Evolutionary conservation across 1,284 basidiomycete species (phyloP).

Genomic region (Malassezia obtusa): DNA sequence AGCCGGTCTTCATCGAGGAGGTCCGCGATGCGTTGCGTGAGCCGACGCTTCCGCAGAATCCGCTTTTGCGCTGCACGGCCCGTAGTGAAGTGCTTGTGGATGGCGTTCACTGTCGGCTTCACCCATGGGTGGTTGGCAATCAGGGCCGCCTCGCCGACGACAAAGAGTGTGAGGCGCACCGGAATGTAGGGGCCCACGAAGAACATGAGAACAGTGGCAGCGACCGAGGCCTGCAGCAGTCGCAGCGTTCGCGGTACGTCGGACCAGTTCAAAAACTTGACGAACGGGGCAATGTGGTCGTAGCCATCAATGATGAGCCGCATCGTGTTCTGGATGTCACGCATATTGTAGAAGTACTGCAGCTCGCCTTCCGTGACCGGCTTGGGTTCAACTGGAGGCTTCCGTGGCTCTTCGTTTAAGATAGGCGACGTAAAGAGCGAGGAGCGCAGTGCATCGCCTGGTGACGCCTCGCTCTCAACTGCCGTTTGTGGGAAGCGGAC

Average conservation of each 20-base stretch:
- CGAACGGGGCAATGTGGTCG: slow-evolving; percentile 35
- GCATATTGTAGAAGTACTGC: slow-evolving; percentile 42
- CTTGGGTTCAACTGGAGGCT: slow-evolving; percentile 31
- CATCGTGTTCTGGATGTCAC: slow-evolving; percentile 49
- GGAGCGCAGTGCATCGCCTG: slow-evolving; percentile 14
- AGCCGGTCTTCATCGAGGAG: slow-evolving; percentile 38
- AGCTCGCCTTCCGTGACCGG: slow-evolving; percentile 42
- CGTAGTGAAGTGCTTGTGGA: slow-evolving; percentile 21
- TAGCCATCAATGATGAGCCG: slow-evolving; percentile 44
- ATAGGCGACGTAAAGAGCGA: slow-evolving; percentile 12
- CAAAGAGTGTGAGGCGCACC: slow-evolving; percentile 30
- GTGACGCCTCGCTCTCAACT: slow-evolving; percentile 20
- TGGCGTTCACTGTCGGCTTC: slow-evolving; percentile 31
- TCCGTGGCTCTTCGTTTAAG: slow-evolving; percentile 21
- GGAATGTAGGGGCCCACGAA: slow-evolving; percentile 40
- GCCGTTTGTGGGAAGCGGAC: slow-evolving; percentile 21
- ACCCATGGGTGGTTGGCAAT: slow-evolving; percentile 43
- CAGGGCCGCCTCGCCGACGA: slow-evolving; percentile 42
- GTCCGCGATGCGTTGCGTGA: slow-evolving; percentile 13
- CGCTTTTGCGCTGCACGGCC: slow-evolving; percentile 23
- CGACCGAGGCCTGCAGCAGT: slow-evolving; percentile 35
- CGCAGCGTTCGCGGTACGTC: slow-evolving; percentile 36
- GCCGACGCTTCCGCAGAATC: slow-evolving; percentile 24
- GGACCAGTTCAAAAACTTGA: slow-evolving; percentile 47
- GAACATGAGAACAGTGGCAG: slow-evolving; percentile 35